These are phyloP conservation scores for Pisolithus sp. DNA, from an alignment of 768 basidiomycete genomes.

Conservation along the genomic window DNA sequence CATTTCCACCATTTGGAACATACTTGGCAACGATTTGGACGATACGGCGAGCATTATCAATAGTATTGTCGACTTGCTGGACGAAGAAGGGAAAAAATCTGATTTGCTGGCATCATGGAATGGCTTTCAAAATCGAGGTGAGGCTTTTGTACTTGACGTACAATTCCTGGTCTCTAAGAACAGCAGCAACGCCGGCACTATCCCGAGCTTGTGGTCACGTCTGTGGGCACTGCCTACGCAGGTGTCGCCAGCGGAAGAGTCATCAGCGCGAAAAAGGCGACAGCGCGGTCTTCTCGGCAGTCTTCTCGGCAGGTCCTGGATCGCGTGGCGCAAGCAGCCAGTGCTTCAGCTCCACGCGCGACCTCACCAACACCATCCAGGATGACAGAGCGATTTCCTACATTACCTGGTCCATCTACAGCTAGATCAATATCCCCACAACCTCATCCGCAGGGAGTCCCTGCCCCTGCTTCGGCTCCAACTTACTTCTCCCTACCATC, in stretches of 20 bases:
- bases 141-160: constrained; percentile 33
- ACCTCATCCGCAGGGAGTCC: constrained; percentile 43
- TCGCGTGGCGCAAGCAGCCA: constrained; percentile 79
- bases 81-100: constrained; percentile 79
- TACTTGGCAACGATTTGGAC: constrained; percentile 62
- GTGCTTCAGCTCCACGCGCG: constrained; percentile 33
- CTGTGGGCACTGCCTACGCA: constrained; percentile 62
- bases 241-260: constrained; percentile 78
- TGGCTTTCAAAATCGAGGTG: constrained; percentile 81
- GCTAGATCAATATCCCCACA: constrained; percentile 30
- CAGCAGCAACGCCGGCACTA: constrained; percentile 77
- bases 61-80: constrained; percentile 67
- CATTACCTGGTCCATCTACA: constrained; percentile 13
- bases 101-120: constrained; percentile 75
- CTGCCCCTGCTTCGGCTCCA: constrained; percentile 27
- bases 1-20: constrained; percentile 83
- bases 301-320: constrained; percentile 74
- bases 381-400: constrained; percentile 25
- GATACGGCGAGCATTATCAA: constrained; percentile 70
- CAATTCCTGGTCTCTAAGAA: constrained; percentile 1
- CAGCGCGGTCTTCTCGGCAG: constrained; percentile 49
- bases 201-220: constrained; percentile 62
- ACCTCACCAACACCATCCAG: constrained; percentile 13
- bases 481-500: constrained; percentile 27
- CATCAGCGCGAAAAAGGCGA: constrained; percentile 75